Percentiles rank a stretch among this genome's conserved stretches.
Conservation (phyloP, 1,284 basidiomycete genomes). For the Rhodotorula sp. region DNA sequence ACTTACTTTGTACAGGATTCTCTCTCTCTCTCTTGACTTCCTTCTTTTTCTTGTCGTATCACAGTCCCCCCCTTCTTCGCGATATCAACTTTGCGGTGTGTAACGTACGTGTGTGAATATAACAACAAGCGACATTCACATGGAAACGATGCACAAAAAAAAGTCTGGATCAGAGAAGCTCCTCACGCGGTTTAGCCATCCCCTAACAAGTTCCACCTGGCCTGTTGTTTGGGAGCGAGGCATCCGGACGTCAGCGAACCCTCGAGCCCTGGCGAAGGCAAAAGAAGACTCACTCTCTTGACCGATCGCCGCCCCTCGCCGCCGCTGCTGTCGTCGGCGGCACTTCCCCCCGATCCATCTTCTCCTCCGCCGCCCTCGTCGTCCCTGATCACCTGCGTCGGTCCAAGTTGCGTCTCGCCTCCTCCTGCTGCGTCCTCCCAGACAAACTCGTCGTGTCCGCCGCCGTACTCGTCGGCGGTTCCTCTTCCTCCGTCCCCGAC, state of each 20-base stretch:
- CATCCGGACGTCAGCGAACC: background rate
- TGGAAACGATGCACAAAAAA: background rate
- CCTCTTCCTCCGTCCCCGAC: constrained; percentile 2
- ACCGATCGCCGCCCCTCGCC: background rate
- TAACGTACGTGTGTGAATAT: background rate
- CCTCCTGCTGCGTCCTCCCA: background rate
- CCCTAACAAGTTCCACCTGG: constrained; percentile 28
- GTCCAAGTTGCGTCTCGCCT: constrained; percentile 17
- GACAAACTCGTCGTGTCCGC: background rate
- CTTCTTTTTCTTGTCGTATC: background rate
- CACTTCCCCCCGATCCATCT: background rate
- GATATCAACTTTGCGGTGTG: background rate
- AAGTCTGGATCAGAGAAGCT: background rate
- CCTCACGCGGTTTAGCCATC: background rate
- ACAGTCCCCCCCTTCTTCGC: background rate
- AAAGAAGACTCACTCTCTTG: constrained; percentile 18
- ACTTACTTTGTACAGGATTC: background rate
- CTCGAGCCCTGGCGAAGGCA: background rate
- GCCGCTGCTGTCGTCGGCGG: background rate
- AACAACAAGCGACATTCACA: background rate
- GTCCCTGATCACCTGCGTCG: constrained; percentile 14
- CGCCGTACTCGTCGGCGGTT: background rate
- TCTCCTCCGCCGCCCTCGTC: background rate
- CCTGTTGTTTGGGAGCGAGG: background rate
- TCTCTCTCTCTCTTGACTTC: background rate